Percentiles rank a stretch among this genome's conserved stretches.
Evolutionary conservation across 108 stramenopile species (phyloP).

Genomic region (Epithemia pelagica): DNA sequence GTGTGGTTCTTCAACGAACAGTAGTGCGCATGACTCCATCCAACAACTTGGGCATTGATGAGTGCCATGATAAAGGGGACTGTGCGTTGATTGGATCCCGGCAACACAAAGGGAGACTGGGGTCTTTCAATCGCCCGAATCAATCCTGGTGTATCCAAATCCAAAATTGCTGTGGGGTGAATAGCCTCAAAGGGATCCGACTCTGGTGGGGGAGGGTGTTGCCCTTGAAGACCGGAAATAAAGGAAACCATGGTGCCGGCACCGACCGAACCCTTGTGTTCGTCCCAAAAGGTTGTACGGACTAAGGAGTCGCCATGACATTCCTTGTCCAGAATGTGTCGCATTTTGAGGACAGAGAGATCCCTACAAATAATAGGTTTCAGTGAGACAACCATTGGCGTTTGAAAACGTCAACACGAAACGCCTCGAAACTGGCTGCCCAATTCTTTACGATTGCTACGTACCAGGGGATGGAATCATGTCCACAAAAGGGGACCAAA

Average conservation of each 20-base stretch:
- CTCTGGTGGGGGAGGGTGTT: background rate
- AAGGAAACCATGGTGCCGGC: slow-evolving; percentile 50
- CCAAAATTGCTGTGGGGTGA: background rate
- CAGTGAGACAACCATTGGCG: too few species aligned
- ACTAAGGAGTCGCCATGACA: slow-evolving; percentile 21
- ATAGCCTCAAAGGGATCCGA: background rate
- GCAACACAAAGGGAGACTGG: slow-evolving; percentile 1
- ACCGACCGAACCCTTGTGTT: slow-evolving; percentile 30
- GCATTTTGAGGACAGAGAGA: slow-evolving; percentile 37
- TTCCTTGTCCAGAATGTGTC: slow-evolving; percentile 29
- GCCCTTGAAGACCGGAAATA: background rate
- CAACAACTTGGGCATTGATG: slow-evolving; percentile 57
- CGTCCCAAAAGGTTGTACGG: slow-evolving; percentile 39
- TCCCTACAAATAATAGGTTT: slow-evolving; percentile 39
- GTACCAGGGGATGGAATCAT: slow-evolving; percentile 83
- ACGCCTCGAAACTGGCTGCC: too few species aligned
- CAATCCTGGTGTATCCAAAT: background rate
- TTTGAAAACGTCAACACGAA: too few species aligned
- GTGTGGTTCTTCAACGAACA: background rate
- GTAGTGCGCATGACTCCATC: slow-evolving; percentile 39
- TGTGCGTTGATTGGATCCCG: slow-evolving; percentile 10
- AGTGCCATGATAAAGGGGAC: slow-evolving; percentile 68
- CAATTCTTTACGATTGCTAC: too few species aligned
- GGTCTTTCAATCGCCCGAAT: slow-evolving; percentile 1
- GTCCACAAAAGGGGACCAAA: slow-evolving; percentile 71